These are phyloP conservation scores for Daldinia grandis DNA, from an alignment of 495 filamentous ascomycete species.

Conservation along the genomic window DNA sequence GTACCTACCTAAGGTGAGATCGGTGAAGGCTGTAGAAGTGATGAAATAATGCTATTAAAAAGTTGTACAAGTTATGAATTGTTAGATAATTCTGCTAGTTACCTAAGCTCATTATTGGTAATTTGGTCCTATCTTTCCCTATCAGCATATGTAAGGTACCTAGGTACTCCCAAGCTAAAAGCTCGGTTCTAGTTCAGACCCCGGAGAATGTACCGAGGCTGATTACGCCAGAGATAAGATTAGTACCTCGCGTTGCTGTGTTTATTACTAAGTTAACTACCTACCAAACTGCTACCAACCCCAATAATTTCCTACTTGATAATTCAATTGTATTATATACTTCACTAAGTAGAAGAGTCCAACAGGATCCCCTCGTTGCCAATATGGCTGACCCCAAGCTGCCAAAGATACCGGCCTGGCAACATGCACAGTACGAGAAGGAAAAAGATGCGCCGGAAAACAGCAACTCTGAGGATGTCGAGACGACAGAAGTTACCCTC, in stretches of 20 bases:
- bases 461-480: slow-evolving; percentile 15
- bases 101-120: background rate
- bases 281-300: background rate
- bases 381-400: slow-evolving; percentile 33
- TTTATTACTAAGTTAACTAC: slow-evolving; percentile 13
- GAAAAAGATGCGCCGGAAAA: slow-evolving; percentile 22
- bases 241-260: slow-evolving; percentile 5
- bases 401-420: slow-evolving; percentile 36
- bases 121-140: slow-evolving; percentile 6
- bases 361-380: background rate
- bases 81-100: background rate
- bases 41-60: background rate
- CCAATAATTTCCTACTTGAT: background rate
- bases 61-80: background rate
- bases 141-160: slow-evolving; percentile 2
- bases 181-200: background rate
- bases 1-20: slow-evolving; percentile 11
- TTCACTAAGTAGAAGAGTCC: background rate
- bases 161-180: background rate
- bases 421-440: slow-evolving; percentile 21
- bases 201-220: slow-evolving; percentile 22
- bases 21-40: slow-evolving; percentile 4
- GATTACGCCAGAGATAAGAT: slow-evolving; percentile 21
- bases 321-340: slow-evolving; percentile 5
- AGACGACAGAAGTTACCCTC: slow-evolving; percentile 55